Evolutionary conservation across 2,329 filamentous ascomycete species (phyloP).

Genomic region (Plectosphaerella plurivora): DNA sequence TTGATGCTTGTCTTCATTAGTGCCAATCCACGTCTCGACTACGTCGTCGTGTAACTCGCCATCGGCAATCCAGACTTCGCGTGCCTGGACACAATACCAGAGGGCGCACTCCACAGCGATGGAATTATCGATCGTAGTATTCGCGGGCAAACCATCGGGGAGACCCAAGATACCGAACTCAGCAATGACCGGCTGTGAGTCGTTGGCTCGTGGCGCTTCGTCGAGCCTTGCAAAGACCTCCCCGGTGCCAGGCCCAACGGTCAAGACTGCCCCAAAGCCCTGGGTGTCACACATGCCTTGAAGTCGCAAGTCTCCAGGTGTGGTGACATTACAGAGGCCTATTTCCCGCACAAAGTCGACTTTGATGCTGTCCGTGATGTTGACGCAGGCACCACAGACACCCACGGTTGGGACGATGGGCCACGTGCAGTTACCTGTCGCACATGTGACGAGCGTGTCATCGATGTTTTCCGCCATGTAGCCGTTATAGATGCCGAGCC

Average conservation of each 20-base stretch:
- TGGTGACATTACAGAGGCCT: background rate
- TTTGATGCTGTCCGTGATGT: slow-evolving; percentile 7
- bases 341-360: background rate
- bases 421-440: slow-evolving; percentile 29
- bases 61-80: slow-evolving; percentile 20
- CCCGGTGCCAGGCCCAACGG: background rate
- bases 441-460: slow-evolving; percentile 20
- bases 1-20: background rate
- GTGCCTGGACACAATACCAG: slow-evolving; percentile 31
- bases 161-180: slow-evolving; percentile 1
- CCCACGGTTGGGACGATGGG: slow-evolving; percentile 28
- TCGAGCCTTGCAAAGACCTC: background rate
- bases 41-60: slow-evolving; percentile 19
- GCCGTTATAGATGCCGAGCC: slow-evolving; percentile 31
- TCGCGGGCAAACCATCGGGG: background rate
- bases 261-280: background rate
- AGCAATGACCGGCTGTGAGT: slow-evolving; percentile 3
- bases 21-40: slow-evolving; percentile 20
- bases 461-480: slow-evolving; percentile 24
- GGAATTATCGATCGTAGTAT: slow-evolving; percentile 4
- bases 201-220: background rate
- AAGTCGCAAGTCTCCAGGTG: background rate
- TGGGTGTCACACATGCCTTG: background rate
- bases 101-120: slow-evolving; percentile 26
- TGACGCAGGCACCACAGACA: slow-evolving; percentile 27